These are phyloP conservation scores for Malassezia obtusa DNA, from an alignment of 1,284 basidiomycete genomes.

Conservation along the genomic window DNA sequence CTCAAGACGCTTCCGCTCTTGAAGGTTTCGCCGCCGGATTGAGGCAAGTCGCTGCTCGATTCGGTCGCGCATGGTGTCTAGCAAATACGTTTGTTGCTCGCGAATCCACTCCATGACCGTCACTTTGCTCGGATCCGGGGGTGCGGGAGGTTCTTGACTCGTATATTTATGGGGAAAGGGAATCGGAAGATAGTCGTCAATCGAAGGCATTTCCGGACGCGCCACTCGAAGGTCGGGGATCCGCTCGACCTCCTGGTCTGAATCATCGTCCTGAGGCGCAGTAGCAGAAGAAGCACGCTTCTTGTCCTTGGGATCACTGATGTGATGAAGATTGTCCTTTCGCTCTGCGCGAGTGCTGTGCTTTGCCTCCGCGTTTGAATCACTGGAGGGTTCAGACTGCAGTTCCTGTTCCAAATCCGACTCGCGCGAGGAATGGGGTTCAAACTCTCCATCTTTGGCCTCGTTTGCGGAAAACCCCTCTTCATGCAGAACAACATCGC, in stretches of 20 bases:
- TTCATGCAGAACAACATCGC: too few species aligned
- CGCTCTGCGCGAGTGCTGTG: too few species aligned
- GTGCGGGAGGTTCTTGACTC: background rate
- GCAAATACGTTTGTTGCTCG: conserved; percentile 13
- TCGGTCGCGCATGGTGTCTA: conserved; percentile 15
- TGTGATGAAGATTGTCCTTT: too few species aligned
- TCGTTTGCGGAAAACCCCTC: too few species aligned
- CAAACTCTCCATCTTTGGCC: too few species aligned
- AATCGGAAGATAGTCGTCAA: conserved; percentile 14
- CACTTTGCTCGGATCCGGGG: conserved; percentile 7
- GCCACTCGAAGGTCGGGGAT: background rate
- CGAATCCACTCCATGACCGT: conserved; percentile 15
- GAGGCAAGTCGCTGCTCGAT: conserved; percentile 4
- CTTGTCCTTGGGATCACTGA: background rate
- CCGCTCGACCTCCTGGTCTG: background rate
- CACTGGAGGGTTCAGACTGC: too few species aligned
- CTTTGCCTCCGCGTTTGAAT: background rate
- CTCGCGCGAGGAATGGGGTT: too few species aligned
- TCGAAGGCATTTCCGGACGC: background rate
- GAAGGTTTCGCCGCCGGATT: conserved; percentile 5
- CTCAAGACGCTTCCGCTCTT: conserved; percentile 10
- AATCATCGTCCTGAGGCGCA: background rate
- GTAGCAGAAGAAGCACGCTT: background rate
- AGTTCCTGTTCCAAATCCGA: too few species aligned
- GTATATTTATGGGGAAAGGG: conserved; percentile 13